These are phyloP conservation scores for Glutinoglossum americanum DNA, from an alignment of 495 filamentous ascomycete species.

Conservation along the genomic window DNA sequence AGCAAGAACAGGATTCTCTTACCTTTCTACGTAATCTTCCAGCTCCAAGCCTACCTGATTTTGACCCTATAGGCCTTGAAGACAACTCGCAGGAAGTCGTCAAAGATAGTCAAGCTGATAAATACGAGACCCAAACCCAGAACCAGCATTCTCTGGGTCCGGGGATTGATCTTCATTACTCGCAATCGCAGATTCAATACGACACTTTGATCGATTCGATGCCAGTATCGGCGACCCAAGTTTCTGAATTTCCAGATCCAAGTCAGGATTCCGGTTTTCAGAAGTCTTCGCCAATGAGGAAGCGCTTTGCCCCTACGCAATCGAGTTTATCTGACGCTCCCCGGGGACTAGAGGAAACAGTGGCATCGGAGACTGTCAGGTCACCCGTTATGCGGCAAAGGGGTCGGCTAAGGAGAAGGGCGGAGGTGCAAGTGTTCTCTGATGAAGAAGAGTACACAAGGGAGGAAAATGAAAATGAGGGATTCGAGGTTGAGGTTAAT, in stretches of 20 bases:
- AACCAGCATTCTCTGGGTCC: neutral
- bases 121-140: slow-evolving; percentile 5
- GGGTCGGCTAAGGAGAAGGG: slow-evolving; percentile 34
- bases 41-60: slow-evolving; percentile 26
- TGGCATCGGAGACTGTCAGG: slow-evolving; percentile 6
- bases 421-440: slow-evolving; percentile 8
- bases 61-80: slow-evolving; percentile 19
- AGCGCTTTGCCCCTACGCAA: slow-evolving; percentile 4
- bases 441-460: slow-evolving; percentile 20
- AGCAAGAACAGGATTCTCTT: slow-evolving; percentile 24
- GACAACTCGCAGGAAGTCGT: slow-evolving; percentile 35
- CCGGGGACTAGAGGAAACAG: slow-evolving; percentile 5
- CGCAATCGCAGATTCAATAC: slow-evolving; percentile 18
- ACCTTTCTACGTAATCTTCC: slow-evolving; percentile 29
- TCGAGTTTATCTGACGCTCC: slow-evolving; percentile 8
- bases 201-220: slow-evolving; percentile 19
- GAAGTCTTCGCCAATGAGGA: slow-evolving; percentile 8
- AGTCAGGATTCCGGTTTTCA: slow-evolving; percentile 74
- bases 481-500: slow-evolving; percentile 25
- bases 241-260: slow-evolving; percentile 41
- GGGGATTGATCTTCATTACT: slow-evolving; percentile 7
- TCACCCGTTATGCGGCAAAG: slow-evolving; percentile 23
- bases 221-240: slow-evolving; percentile 21
- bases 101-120: slow-evolving; percentile 27
- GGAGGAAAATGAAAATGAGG: slow-evolving; percentile 11